A percentile compares a stretch with the other conserved stretches of the same genome.
phyloP scores from a whole-genome alignment of 2,329 filamentous ascomycete genomes.

The Fusarium xylarioides region DNA sequence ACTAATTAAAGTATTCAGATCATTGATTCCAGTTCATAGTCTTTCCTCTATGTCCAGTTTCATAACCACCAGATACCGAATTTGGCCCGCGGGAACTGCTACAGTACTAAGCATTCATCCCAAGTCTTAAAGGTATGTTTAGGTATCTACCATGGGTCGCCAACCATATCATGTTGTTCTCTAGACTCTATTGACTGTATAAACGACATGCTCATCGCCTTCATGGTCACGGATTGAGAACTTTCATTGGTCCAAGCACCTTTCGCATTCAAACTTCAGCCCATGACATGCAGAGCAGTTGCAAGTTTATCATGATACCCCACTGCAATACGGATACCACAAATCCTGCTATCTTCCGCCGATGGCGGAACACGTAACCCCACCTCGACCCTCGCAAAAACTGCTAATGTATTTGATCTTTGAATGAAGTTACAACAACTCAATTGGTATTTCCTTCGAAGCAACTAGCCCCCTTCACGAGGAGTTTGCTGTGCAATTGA shows the following conservation, averaged over 20 bases:
- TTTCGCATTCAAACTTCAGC: neutral
- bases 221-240: neutral
- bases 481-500: neutral
- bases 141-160: neutral
- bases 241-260: neutral
- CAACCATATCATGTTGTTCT: neutral
- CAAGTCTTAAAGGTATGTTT: neutral
- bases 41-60: neutral
- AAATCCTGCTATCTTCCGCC: conserved; percentile 6
- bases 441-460: neutral
- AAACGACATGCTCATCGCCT: neutral
- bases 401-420: neutral
- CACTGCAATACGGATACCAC: conserved; percentile 14
- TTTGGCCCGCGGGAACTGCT: neutral
- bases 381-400: conserved; percentile 12
- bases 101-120: neutral
- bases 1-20: neutral
- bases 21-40: neutral
- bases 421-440: neutral
- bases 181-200: neutral
- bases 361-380: conserved; percentile 33
- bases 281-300: neutral
- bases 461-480: too few relatives aligned
- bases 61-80: neutral
- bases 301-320: conserved; percentile 2